Evolutionary conservation across 2,329 filamentous ascomycete genomes (phyloP).

Genomic region (Ceratocystis destructans): DNA sequence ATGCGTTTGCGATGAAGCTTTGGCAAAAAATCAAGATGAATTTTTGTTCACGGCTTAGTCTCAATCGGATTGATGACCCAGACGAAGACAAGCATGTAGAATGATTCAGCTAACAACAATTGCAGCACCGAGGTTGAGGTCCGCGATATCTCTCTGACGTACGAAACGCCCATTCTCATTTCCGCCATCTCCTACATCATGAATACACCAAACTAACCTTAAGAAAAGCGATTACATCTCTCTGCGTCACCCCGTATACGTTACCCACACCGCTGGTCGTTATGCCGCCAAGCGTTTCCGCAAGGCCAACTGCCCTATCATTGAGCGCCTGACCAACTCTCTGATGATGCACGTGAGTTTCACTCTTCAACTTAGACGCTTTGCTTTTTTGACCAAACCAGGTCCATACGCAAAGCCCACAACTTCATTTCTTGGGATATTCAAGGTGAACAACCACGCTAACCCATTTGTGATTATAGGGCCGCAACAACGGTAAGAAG

Average conservation of each 20-base stretch:
- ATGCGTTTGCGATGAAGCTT: slow-evolving; percentile 11
- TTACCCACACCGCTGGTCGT: slow-evolving; percentile 95
- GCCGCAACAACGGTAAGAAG: slow-evolving; percentile 99
- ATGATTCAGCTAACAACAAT: slow-evolving; percentile 12
- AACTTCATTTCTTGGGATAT: neutral
- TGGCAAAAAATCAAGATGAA: slow-evolving; percentile 6
- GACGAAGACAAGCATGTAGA: neutral
- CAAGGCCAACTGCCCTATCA: slow-evolving; percentile 99
- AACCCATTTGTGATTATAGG: slow-evolving; percentile 86
- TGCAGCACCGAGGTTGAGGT: slow-evolving; percentile 73
- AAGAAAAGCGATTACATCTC: slow-evolving; percentile 88
- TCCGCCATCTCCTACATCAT: neutral
- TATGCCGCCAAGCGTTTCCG: slow-evolving; percentile 99
- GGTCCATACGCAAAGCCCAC: neutral
- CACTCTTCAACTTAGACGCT: neutral
- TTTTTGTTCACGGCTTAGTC: neutral
- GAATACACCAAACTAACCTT: slow-evolving; percentile 10
- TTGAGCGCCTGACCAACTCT: slow-evolving; percentile 99
- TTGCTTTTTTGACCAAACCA: neutral
- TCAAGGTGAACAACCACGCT: neutral
- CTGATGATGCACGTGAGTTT: slow-evolving; percentile 83
- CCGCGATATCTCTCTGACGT: slow-evolving; percentile 99
- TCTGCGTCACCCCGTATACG: slow-evolving; percentile 97
- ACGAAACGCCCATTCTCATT: slow-evolving; percentile 27
- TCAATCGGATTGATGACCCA: neutral